Base-by-base conservation (phyloP, 2,329 filamentous ascomycete genomes). In the Diplodia scrobiculata region DNA sequence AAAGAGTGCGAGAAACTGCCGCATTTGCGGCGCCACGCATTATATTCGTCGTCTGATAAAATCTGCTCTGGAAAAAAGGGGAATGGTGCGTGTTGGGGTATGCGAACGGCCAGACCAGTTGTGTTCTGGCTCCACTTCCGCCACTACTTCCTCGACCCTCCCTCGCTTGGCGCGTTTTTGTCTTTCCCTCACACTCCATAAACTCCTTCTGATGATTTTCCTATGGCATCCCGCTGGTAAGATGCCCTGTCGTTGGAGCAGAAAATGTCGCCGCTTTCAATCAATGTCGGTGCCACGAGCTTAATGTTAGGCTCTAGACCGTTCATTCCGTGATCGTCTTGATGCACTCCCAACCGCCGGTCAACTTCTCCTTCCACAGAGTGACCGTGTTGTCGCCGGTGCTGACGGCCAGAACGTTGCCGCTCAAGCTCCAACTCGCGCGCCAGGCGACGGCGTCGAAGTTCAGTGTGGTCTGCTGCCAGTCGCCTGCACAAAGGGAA, bases 341-440 rank as follows among this genome's bases (percentile, higher is more conserved):
- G 71, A 98, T 91, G 74, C 91, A 91, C 80, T 98, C 93, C 95
- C 95, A 99, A 76, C 96, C 91, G 65, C 95, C 95, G 77, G 90
- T 91, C 72, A 99, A 82, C 77, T 96, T 96, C 85, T 99, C 95
- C 85, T 98, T 99, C 94, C 94, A 99, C 78, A 99, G 80, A 64
- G 90, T 96, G 66, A 99, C 93, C 81, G 96, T 93, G 84, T 99
- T 99, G 80, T 99, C 94, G 29, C 90, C 91, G 47, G 92, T 92
- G 75, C 91, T 95, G 69, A 97, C 92, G 10, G 95, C 95, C 72
- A 99, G 84, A 21, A 98, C 93, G 77, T 99, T 99, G 63, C 95
- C 95, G 78, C 92, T 97, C 75, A 98, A 83, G 73, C 92, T 97
- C 95, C 95, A 99, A 84, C 92, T 97, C 53, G 97, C 95, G 66